A percentile compares a stretch with the other conserved stretches of the same genome.
Evolutionary conservation across 2,329 filamentous ascomycete species (phyloP).

Genomic region (Pestalotiopsis sp.): DNA sequence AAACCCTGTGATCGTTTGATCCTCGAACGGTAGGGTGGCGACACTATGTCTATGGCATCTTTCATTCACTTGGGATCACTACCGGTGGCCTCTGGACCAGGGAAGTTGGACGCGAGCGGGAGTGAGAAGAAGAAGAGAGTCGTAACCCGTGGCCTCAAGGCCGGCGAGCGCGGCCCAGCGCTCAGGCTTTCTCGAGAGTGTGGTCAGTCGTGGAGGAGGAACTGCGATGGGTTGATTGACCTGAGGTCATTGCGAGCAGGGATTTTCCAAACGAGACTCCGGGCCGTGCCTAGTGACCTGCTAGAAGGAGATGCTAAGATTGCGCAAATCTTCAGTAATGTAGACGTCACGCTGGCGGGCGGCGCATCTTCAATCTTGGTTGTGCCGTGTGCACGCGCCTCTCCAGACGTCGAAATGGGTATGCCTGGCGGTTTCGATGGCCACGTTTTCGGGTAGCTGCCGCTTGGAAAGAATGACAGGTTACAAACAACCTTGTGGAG

Average conservation of each 20-base stretch:
- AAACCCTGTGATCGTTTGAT: conserved; percentile 12
- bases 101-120: background rate
- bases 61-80: background rate
- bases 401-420: background rate
- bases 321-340: background rate
- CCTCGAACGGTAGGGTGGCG: conserved; percentile 6
- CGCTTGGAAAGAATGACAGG: background rate
- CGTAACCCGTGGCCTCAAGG: background rate
- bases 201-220: background rate
- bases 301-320: conserved; percentile 2
- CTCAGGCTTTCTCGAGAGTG: background rate
- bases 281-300: conserved; percentile 4
- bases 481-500: background rate
- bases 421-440: background rate
- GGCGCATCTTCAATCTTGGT: too few species aligned
- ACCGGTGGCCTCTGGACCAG: background rate
- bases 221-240: background rate
- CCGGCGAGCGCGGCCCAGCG: background rate
- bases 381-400: conserved; percentile 10
- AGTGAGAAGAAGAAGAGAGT: background rate
- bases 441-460: conserved; percentile 11
- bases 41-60: background rate
- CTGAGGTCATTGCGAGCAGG: conserved; percentile 10
- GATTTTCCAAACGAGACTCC: conserved; percentile 5
- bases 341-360: background rate